Percentiles rank a stretch among this genome's conserved stretches.
These are phyloP conservation scores for Saccharomycopsis capsularis DNA, from an alignment of 805 yeast species.

Conservation along the genomic window DNA sequence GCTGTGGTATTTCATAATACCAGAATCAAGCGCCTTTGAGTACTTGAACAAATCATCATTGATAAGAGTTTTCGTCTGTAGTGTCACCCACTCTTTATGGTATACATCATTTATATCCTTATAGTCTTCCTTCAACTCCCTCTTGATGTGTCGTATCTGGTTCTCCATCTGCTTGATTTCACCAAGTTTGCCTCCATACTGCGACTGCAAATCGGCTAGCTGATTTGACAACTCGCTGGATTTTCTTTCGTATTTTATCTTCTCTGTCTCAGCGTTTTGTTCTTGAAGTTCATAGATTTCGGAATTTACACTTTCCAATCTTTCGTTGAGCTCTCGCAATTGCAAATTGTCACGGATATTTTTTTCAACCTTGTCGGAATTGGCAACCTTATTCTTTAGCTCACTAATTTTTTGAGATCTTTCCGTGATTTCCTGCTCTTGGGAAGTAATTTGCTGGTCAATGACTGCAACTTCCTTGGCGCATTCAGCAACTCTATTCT, in stretches of 20 bases:
- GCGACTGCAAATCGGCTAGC: conserved; percentile 51
- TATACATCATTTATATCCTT: conserved; percentile 57
- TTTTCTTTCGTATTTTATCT: conserved; percentile 52
- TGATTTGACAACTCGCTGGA: conserved; percentile 41
- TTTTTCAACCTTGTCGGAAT: conserved; percentile 18
- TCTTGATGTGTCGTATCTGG: conserved; percentile 49
- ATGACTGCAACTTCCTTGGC: conserved; percentile 9
- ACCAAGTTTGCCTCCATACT: conserved; percentile 72
- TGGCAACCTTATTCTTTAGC: conserved; percentile 10
- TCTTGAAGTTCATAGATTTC: conserved; percentile 41
- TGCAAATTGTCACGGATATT: conserved; percentile 20
- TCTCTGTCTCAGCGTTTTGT: conserved; percentile 53
- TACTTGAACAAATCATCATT: conserved; percentile 78
- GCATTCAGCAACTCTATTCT: not conserved
- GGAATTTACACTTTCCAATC: conserved; percentile 24
- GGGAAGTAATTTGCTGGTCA: not conserved
- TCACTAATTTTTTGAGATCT: not conserved
- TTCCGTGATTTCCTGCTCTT: not conserved
- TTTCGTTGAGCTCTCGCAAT: conserved; percentile 9
- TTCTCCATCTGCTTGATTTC: conserved; percentile 78
- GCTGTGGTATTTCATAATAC: conserved; percentile 89
- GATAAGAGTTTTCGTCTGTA: conserved; percentile 69
- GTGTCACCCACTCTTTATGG: conserved; percentile 62
- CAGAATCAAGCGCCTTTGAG: conserved; percentile 79
- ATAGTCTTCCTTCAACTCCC: conserved; percentile 66